Evolutionary conservation across 805 yeast species (phyloP), one percentile per base, ranked within the genome.

Genomic region (Ogataea wickerhamii): DNA sequence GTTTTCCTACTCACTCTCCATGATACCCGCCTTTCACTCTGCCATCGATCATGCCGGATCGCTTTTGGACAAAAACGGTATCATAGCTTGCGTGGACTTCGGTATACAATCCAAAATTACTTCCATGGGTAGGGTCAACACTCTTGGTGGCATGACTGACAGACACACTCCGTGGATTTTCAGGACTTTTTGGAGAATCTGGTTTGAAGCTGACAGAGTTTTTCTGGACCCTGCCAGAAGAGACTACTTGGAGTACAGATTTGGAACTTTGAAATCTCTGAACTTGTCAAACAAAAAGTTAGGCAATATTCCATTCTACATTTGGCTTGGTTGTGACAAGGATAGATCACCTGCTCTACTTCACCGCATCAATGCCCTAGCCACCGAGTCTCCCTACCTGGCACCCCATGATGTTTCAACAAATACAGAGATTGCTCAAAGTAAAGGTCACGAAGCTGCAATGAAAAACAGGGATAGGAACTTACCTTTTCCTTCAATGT

Each of bases 131-230:
- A 74, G 86, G 56, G 72, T 79, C 36, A 78, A 82, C 54, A 81
- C 89, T 6, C 63, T 84, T 24, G 94, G 95, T 36, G 93, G 94
- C 6, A 64, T 79, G 47, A 72, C 72, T 22, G 73, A 77, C 52
- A 71, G 94, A 53, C 83, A 83, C 56, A 79, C 76, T 44, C 81
- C 87, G 19, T 85, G 94, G 94, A 44, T 82, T 40, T 70, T 74
- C 35, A 71, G 94, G 56, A 82, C 86, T 21, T 86, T 85, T 57
- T 85, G 95, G 95, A 73, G 88, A 55, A 66, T 81, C 30, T 86
- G 95, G 95, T 85, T 86, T 60, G 95, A 85, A 61, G 81, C 82
- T 37, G 95, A 85, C 60, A 73, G 80, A 40, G 94, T 85, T 3
- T 81, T 77, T 52, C 70, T 85, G 48, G 94, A 85, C 55, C 78